Evolutionary conservation across 139 green algal species (phyloP).

Genomic region (Diplosphaera chodatii): DNA sequence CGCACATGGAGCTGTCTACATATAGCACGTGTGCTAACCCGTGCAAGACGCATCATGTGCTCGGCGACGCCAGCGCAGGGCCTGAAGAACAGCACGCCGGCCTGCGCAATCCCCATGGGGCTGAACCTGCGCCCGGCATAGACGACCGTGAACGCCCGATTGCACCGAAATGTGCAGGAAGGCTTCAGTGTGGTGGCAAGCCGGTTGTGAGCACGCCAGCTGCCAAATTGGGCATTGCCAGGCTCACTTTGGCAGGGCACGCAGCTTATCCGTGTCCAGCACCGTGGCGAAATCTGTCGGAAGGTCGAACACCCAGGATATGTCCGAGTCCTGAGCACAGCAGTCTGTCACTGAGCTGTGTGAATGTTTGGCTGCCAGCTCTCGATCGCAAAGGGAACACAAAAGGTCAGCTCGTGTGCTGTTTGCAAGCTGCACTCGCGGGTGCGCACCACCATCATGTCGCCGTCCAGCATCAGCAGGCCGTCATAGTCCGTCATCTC

Average conservation of each 20-base stretch:
- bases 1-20: no score
- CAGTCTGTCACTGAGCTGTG: background rate
- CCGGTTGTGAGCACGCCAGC: no score
- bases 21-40: no score
- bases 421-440: no score
- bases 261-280: background rate
- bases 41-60: background rate
- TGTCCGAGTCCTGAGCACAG: background rate
- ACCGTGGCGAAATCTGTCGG: background rate
- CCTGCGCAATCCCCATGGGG: background rate
- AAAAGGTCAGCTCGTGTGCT: no score
- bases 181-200: no score
- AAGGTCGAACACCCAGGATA: background rate
- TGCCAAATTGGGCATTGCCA: no score
- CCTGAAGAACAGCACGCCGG: background rate
- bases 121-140: background rate
- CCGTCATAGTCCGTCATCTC: background rate
- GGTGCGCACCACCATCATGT: background rate
- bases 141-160: no score
- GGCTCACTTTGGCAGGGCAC: background rate
- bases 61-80: background rate
- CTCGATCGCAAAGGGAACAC: no score
- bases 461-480: background rate
- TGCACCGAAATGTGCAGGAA: no score
- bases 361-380: no score